Percentiles rank a stretch among this genome's conserved stretches.
phyloP scores from a whole-genome alignment of 78 protist genomes.

The Dictyostelium purpureum region DNA sequence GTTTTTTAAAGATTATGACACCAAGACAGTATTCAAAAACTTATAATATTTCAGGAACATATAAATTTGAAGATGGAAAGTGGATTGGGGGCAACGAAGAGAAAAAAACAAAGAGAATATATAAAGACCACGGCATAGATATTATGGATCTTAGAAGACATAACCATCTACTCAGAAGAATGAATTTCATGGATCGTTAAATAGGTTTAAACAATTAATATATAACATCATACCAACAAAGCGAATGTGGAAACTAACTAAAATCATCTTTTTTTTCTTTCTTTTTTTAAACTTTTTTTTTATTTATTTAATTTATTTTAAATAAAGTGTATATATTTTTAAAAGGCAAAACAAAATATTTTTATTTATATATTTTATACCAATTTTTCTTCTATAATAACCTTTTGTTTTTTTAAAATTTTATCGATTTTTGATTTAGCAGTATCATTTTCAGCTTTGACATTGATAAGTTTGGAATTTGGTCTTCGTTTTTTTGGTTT shows the following conservation, averaged over 20 bases:
- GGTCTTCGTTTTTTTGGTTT: slow-evolving; percentile 1
- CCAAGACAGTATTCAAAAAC: slow-evolving; percentile 28
- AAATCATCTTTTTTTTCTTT: background rate
- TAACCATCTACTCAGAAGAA: slow-evolving; percentile 22
- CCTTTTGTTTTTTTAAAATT: background rate
- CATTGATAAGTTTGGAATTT: background rate
- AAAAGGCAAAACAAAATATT: no score
- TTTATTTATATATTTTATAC: no score
- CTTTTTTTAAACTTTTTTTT: background rate
- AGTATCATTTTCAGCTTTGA: slow-evolving; percentile 18
- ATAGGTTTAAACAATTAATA: background rate
- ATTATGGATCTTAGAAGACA: slow-evolving; percentile 71
- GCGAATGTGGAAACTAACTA: background rate
- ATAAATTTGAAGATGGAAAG: slow-evolving; percentile 38
- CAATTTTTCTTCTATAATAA: no score
- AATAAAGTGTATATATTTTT: no score
- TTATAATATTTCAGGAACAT: slow-evolving; percentile 13
- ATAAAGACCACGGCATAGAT: slow-evolving; percentile 68
- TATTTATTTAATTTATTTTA: background rate
- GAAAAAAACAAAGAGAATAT: slow-evolving; percentile 18
- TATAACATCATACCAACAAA: background rate
- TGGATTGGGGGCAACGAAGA: slow-evolving; percentile 11
- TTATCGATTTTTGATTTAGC: slow-evolving; percentile 2
- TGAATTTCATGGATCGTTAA: slow-evolving; percentile 12
- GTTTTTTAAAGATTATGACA: slow-evolving; percentile 52